Evolutionary conservation across 352 stramenopile genomes (phyloP).

Genomic region (Paralagenidium karlingii): DNA sequence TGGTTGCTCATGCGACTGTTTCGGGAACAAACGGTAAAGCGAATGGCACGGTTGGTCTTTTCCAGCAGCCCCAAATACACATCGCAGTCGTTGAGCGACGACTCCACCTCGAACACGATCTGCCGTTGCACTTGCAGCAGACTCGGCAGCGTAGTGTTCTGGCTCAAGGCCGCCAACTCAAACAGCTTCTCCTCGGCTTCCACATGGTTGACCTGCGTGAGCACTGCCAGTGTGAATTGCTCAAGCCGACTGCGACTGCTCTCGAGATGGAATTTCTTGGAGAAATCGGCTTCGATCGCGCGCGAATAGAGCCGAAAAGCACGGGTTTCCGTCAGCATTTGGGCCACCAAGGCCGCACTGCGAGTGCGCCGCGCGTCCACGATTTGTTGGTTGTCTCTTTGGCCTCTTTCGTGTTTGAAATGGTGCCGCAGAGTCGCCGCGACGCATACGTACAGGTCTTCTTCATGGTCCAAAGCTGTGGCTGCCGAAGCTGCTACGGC

Average conservation of each 20-base stretch:
- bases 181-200: too few relatives aligned
- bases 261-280: constrained; percentile 37
- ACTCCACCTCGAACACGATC: constrained; percentile 33
- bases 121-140: constrained; percentile 46
- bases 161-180: too few relatives aligned
- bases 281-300: constrained; percentile 30
- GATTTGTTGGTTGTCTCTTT: constrained; percentile 13
- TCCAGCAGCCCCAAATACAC: constrained; percentile 60
- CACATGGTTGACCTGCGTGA: too few relatives aligned
- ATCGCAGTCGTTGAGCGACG: constrained; percentile 53
- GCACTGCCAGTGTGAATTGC: too few relatives aligned
- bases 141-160: constrained; percentile 21
- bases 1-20: constrained; percentile 33
- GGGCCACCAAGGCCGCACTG: constrained; percentile 35
- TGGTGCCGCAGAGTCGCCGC: constrained; percentile 28
- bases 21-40: constrained; percentile 30
- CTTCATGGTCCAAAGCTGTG: neutral
- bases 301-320: constrained; percentile 28
- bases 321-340: constrained; percentile 5
- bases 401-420: constrained; percentile 20
- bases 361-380: constrained; percentile 25
- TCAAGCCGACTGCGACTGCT: constrained; percentile 20
- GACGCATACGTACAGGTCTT: constrained; percentile 26
- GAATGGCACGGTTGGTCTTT: constrained; percentile 24
- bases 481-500: too few relatives aligned